Evolutionary conservation across 2,329 filamentous ascomycete genomes (phyloP).

Genomic region (Arthrobotrys pseudoclavata): DNA sequence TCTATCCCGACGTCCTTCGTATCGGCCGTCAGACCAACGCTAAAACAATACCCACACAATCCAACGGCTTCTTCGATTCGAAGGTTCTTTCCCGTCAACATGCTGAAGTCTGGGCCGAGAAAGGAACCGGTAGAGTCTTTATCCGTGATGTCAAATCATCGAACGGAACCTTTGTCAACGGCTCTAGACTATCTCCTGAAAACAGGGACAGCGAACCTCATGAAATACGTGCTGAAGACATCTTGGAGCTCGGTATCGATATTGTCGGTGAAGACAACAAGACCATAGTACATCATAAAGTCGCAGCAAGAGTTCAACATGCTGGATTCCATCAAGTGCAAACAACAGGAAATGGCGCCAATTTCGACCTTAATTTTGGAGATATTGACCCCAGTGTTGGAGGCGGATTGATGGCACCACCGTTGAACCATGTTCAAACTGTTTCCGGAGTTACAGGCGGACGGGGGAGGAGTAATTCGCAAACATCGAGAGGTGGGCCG

Average conservation of each 20-base stretch:
- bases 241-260: slow-evolving; percentile 94
- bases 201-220: slow-evolving; percentile 97
- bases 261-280: slow-evolving; percentile 99
- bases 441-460: slow-evolving; percentile 71
- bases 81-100: slow-evolving; percentile 97
- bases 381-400: slow-evolving; percentile 85
- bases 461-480: slow-evolving; percentile 71
- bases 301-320: slow-evolving; percentile 95
- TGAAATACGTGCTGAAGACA: slow-evolving; percentile 90
- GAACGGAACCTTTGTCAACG: slow-evolving; percentile 98
- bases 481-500: slow-evolving; percentile 68
- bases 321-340: slow-evolving; percentile 77
- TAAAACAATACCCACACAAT: slow-evolving; percentile 89
- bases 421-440: slow-evolving; percentile 75
- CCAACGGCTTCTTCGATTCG: slow-evolving; percentile 97
- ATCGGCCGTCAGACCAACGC: slow-evolving; percentile 98
- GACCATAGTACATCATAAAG: slow-evolving; percentile 98
- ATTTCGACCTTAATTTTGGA: slow-evolving; percentile 90
- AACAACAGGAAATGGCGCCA: slow-evolving; percentile 74
- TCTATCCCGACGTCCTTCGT: slow-evolving; percentile 89
- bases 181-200: slow-evolving; percentile 87
- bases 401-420: slow-evolving; percentile 68
- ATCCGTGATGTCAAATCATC: slow-evolving; percentile 98
- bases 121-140: slow-evolving; percentile 83
- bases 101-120: slow-evolving; percentile 92